Evolutionary conservation across 2,329 filamentous ascomycete genomes (phyloP), one percentile per base, ranked within the genome.

Genomic region (Periconia digitata): DNA sequence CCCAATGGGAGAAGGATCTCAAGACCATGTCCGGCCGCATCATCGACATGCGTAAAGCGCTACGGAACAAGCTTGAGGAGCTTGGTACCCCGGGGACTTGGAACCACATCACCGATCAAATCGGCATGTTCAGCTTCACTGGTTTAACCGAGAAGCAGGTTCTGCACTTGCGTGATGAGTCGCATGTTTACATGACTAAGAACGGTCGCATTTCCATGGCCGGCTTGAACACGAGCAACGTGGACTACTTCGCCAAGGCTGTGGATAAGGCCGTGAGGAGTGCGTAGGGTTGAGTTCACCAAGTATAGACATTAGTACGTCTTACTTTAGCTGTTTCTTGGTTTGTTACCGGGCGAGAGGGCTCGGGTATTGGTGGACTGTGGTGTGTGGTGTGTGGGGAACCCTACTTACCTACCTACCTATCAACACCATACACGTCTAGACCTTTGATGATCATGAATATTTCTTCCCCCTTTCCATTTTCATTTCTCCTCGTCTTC

Each of bases 131-230:
- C 77, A 92, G 87, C 72, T 99, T 95, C 72, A 95, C 90, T 1
- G 90, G 90, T 12, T 74, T 95, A 69, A 82, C 72, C 12, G 87
- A 91, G 75, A 69, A 82, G 53, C 89, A 94, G 70, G 89, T 92
- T 7, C 60, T 81, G 59, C 85, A 83, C 74, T 76, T 94, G 53
- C 81, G 86, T 44, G 78, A 84, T 52, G 82, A 89, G 43, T 83
- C 79, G 50, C 89, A 94, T 71, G 80, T 94, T 45, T 94, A 94
- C 76, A 92, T 92, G 77, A 97, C 92, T 58, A 96, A 96, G 83
- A 99, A 99, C 68, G 94, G 94, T 18, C 87, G 94, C 41, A 96
- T 97, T 74, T 95, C 89, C 69, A 97, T 99, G 92, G 94, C 94
- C 5, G 94, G 94, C n/a, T 76, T 97, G 58, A 97, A 97, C 74